A percentile compares a stretch with the other conserved stretches of the same genome.
Conservation (phyloP, 78 protist species). For the Protostelium mycophagum region DNA sequence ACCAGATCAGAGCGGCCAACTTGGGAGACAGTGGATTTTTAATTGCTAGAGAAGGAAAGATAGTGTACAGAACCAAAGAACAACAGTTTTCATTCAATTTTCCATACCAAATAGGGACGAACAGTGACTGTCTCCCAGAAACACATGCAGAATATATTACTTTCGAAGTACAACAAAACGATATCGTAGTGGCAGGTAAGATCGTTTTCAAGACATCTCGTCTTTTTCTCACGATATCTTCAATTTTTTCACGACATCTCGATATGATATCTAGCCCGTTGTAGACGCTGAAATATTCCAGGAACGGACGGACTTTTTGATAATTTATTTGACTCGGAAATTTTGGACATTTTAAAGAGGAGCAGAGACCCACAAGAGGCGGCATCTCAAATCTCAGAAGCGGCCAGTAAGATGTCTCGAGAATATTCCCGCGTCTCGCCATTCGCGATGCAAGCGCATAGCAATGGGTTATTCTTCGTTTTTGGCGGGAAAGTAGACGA, state of each 20-base stretch:
- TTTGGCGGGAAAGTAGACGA: conserved; percentile 55
- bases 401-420: conserved; percentile 40
- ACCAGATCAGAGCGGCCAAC: conserved; percentile 36
- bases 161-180: conserved; percentile 46
- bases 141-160: conserved; percentile 5
- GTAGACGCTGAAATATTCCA: not conserved
- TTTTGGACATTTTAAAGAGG: conserved; percentile 19
- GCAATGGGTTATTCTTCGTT: conserved; percentile 34
- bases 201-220: too few relatives aligned
- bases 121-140: not conserved
- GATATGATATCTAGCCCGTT: not conserved
- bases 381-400: conserved; percentile 26
- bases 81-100: conserved; percentile 76
- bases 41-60: conserved; percentile 34
- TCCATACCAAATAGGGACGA: conserved; percentile 74
- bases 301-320: conserved; percentile 79
- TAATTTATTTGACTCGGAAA: conserved; percentile 68
- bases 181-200: conserved; percentile 52
- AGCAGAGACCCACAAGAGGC: conserved; percentile 24
- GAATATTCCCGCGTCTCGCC: conserved; percentile 33
- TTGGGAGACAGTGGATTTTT: conserved; percentile 79
- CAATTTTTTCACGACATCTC: too few relatives aligned
- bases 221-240: too few relatives aligned
- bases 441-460: conserved; percentile 48
- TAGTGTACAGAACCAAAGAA: conserved; percentile 44